Base-by-base conservation (phyloP, 345 rosid genomes). In the Geranium rotundifolium region DNA sequence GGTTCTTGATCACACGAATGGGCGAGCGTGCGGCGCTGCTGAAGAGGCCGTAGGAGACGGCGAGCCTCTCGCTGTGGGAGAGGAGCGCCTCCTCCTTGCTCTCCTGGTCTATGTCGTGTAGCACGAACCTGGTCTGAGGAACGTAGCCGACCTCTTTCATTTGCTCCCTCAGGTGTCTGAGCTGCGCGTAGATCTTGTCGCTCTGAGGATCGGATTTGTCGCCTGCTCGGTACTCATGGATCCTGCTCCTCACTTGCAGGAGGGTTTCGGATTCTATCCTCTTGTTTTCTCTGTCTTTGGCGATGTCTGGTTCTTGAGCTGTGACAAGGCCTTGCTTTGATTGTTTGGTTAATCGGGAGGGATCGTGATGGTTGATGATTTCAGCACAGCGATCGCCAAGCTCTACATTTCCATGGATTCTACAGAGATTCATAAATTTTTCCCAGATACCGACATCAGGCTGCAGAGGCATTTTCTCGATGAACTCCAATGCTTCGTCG, bases 41-140 rank as follows among this genome's bases (percentile, higher is more conserved):
- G 31, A 92, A 81, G 62, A 89, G 75, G 54, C 79, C 93, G 29
- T 84, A 81, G 58, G 95, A 87, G 57, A 83, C 77, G 39, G 98
- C 98, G 67, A 81, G 82, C 63, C 93, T 89, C 79, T 92, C 98
- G 34, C 91, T 89, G 73, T 89, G 97, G 61, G 82, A 76, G 80
- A 85, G 91, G 64, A 89, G 83, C 20, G 93, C 90, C 0, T 84
- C 84, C 75, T 92, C 98, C 79, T 85, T 89, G 50, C 88, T 75
- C 81, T 92, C 98, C 65, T 77, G 80, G 69, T 92, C 96, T 54
- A 92, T 30, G 72, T 92, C 98, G 61, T 89, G 95, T 69, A 89
- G 72, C 56, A 78, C 87, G 68, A 72, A 60, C 69, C 80, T 82
- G 0, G 89, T 81, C 54, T 77, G 76, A 1, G 91, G 81, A 58